Base-by-base conservation (phyloP, 768 basidiomycete species). In the Lactarius hengduanensis region DNA sequence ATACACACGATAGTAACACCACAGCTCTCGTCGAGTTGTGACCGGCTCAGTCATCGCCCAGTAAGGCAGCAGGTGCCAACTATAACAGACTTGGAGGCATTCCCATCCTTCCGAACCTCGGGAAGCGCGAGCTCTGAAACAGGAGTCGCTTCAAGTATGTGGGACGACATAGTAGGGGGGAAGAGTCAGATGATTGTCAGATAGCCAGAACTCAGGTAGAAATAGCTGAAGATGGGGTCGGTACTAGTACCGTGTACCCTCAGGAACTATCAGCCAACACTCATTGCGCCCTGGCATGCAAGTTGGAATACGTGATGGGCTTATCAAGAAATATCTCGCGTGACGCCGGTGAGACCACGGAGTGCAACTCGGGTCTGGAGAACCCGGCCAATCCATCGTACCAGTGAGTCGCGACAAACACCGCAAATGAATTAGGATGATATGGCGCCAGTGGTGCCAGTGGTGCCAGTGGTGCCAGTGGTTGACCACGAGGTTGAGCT, bases 1-100 rank as follows among this genome's bases (percentile, higher is more conserved):
- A 34, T 8, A 83, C 85, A 38, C 57, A 90, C 90, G 68, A 73
- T 92, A 92, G 72, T 92, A 93, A 62, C 85, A 85, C 91, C 91
- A 92, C 8, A 93, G 77, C 72, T 93, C 91, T 72, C 75, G 82
- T 59, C 86, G 80, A 20, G 87, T 90, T 4, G 91, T 90, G 10
- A 88, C 73, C 0, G 91, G 91, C 63, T 89, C 91, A n/a, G 50
- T 86, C 77, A 67, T 47, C 34, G 26, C 3, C 38, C 22, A 34
- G 30, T 8, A 67, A 22, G 20, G 57, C 30, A 22, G 70, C 16
- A 86, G 61, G 40, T 18, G 30, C 45, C 45, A 32, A 62, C 60
- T 9, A 56, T 45, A 18, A 58, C 57, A 28, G 7, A 26, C 28
- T 50, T 53, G 1, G 18, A 60, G 28, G 16, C 32, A n/a, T 26